phyloP scores from a whole-genome alignment of 2,329 filamentous ascomycete species.

The Albifimbria verrucaria region DNA sequence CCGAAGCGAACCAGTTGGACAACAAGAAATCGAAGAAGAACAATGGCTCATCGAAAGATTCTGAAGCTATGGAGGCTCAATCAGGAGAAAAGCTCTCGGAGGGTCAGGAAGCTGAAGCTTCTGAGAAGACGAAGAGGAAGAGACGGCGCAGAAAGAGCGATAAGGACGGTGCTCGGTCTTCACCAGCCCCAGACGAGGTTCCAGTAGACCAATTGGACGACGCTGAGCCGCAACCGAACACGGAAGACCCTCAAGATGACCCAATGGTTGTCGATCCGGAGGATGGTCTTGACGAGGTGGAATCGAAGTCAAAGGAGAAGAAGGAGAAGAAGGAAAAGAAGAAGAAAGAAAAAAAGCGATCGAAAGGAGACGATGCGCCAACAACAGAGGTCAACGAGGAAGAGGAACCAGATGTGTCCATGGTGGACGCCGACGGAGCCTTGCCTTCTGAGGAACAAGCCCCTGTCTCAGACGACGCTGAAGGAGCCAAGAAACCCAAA shows the following conservation, averaged over 20 bases:
- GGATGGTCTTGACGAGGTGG: neutral
- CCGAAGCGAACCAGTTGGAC: constrained; percentile 23
- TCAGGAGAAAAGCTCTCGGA: neutral
- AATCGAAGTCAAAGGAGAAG: constrained; percentile 6
- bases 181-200: neutral
- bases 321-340: constrained; percentile 12
- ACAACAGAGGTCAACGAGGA: neutral
- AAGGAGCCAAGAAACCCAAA: constrained; percentile 15
- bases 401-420: constrained; percentile 11
- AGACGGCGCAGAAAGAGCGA: neutral
- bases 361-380: no score
- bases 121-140: neutral
- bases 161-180: neutral
- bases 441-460: neutral
- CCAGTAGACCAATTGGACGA: neutral
- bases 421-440: constrained; percentile 13
- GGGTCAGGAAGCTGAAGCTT: constrained; percentile 2
- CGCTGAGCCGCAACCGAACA: neutral
- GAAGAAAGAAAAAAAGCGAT: constrained; percentile 8
- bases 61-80: neutral
- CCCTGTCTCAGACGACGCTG: constrained; percentile 10
- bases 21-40: constrained; percentile 16
- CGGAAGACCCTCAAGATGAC: neutral
- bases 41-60: constrained; percentile 13
- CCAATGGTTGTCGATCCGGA: no score